Percentiles rank a stretch among this genome's conserved stretches.
These are phyloP conservation scores for Hypoxylon lenormandii DNA, from an alignment of 495 filamentous ascomycete genomes.

Conservation along the genomic window DNA sequence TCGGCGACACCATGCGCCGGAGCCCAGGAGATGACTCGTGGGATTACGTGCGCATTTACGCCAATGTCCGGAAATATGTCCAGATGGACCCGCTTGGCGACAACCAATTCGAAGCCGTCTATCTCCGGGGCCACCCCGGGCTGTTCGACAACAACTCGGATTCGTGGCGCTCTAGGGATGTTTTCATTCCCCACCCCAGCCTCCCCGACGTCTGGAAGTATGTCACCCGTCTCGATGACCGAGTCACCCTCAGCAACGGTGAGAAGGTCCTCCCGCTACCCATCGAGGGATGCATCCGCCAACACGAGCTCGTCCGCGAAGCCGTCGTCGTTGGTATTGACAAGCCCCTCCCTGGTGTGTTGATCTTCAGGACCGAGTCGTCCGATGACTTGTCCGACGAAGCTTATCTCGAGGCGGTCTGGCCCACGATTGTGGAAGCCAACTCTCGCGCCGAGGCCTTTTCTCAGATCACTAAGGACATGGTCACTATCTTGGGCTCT, in stretches of 20 bases:
- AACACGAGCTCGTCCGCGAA: conserved; percentile 64
- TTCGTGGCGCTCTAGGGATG: conserved; percentile 69
- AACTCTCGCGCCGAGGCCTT: conserved; percentile 65
- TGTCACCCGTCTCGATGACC: conserved; percentile 68
- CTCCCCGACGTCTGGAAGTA: conserved; percentile 72
- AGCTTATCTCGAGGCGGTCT: conserved; percentile 59
- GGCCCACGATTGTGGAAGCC: conserved; percentile 61
- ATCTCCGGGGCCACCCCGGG: conserved; percentile 69
- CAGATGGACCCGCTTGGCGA: conserved; percentile 62
- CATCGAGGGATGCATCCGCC: conserved; percentile 68
- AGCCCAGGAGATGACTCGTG: conserved; percentile 59
- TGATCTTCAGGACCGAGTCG: conserved; percentile 60
- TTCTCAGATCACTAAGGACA: conserved; percentile 63
- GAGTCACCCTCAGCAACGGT: conserved; percentile 70
- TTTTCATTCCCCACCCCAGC: conserved; percentile 70
- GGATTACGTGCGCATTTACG: conserved; percentile 63
- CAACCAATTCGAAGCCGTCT: conserved; percentile 63
- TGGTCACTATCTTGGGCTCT: conserved; percentile 57
- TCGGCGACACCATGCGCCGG: conserved; percentile 60
- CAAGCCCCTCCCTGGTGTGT: conserved; percentile 62
- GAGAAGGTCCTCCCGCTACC: conserved; percentile 73
- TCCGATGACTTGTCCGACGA: conserved; percentile 48
- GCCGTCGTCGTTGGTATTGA: conserved; percentile 68
- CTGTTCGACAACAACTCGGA: conserved; percentile 67
- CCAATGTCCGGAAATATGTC: conserved; percentile 58